Base-by-base conservation (phyloP, 768 basidiomycete species). In the Russula emetica region DNA sequence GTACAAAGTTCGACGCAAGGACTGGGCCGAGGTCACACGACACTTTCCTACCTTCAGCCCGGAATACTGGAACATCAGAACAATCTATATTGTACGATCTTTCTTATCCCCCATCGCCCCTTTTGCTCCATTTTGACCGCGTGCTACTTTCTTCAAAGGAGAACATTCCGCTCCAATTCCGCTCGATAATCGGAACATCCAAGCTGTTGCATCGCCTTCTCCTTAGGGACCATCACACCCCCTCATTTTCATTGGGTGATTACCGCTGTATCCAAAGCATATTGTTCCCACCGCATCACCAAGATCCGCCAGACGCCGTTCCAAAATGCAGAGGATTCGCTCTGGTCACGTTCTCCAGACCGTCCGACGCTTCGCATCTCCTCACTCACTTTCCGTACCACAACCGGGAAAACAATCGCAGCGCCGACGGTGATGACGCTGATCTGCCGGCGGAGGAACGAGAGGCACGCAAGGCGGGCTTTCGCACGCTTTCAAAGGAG, bases 241-340 rank as follows among this genome's bases (percentile, higher is more conserved):
- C 26, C 20, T 56, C 49, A 14, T 55, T 32, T 18, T 44, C 65
- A 26, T 2, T 65, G 22, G 28, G 53, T 38, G 47, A 59, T 36
- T 24, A n/a, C 51, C 32, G 4, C 51, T 5, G 49, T 70, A 24
- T 91, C 5, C 85, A 92, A 70, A 66, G 71, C 42, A 76, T 93
- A 47, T 65, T 73, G 1, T 77, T 89, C 30, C 87, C 85, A 14
- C 77, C 82, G 0, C 87, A 91, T 68, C 81, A 86, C 70, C 79
- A 82, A 54, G 88, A 89, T 70, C 78, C 78, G 57, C 79, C 82
- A 16, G 82, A 75, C 2, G 78, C 80, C 28, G 67, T 74, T 16
- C 83, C 86, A 2, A 81, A 79, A 59, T 86, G 81, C 73, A 92
- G 87, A 76, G 87, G 88, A 1, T 92, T 92, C 66, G 88, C 89